Conservation (phyloP, 345 rosid species). For the Moringa oleifera region DNA sequence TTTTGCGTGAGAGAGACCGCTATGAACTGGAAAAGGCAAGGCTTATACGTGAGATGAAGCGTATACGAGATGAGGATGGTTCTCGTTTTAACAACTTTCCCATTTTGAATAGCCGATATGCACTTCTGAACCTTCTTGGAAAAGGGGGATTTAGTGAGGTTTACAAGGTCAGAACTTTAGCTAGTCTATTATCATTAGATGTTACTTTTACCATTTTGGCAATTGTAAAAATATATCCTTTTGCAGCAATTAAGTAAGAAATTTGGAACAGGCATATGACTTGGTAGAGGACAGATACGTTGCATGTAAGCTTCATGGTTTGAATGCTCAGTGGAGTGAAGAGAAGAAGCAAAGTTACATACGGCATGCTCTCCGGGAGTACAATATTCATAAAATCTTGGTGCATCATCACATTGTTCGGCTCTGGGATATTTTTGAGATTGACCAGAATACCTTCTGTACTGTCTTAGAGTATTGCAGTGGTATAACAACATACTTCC, state of each 20-base stretch:
- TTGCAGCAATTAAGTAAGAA: constrained; percentile 58
- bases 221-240: constrained; percentile 45
- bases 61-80: constrained; percentile 96
- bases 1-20: constrained; percentile 96
- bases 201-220: constrained; percentile 49
- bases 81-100: constrained; percentile 96
- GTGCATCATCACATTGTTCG: constrained; percentile 97
- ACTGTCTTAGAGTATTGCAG: constrained; percentile 95
- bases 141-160: constrained; percentile 99
- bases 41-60: constrained; percentile 97
- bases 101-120: constrained; percentile 79
- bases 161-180: constrained; percentile 78
- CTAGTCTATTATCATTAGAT: constrained; percentile 12
- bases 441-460: constrained; percentile 94
- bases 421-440: constrained; percentile 98
- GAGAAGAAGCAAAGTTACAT: constrained; percentile 98
- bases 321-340: constrained; percentile 99
- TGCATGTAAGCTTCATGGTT: constrained; percentile 97
- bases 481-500: constrained; percentile 43
- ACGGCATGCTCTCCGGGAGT: constrained; percentile 92
- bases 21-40: constrained; percentile 94
- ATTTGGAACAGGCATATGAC: constrained; percentile 95
- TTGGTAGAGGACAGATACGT: constrained; percentile 93
- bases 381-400: constrained; percentile 93
- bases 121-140: constrained; percentile 95